Percentiles rank a stretch among this genome's conserved stretches.
These are phyloP conservation scores for Stereum hirsutum DNA, from an alignment of 1,284 basidiomycete genomes.

Conservation along the genomic window DNA sequence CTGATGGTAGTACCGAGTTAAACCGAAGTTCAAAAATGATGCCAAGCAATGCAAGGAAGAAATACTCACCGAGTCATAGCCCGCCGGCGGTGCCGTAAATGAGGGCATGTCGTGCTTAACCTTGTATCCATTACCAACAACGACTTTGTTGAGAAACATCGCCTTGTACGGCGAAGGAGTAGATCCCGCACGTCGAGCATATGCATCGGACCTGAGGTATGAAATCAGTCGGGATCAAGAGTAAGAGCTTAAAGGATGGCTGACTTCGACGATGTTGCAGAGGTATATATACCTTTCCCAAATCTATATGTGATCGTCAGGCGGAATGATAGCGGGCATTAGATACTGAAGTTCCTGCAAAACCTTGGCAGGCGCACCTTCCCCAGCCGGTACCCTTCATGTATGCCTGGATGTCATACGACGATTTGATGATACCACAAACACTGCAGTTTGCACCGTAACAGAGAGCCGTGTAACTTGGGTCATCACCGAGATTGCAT, in stretches of 20 bases:
- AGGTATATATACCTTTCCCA: neutral
- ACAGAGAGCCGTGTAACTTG: too few species aligned
- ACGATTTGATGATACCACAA: neutral
- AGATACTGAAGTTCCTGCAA: neutral
- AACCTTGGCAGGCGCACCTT: neutral
- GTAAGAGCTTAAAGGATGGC: neutral
- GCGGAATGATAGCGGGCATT: too few species aligned
- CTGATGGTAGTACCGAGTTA: too few species aligned
- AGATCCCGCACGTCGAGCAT: too few species aligned
- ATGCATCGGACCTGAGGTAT: too few species aligned
- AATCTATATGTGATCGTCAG: neutral
- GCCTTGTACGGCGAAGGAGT: too few species aligned
- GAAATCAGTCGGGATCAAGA: too few species aligned
- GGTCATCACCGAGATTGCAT: too few species aligned
- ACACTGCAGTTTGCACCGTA: neutral
- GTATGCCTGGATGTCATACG: neutral
- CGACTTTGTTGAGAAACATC: neutral
- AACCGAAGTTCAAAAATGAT: too few species aligned
- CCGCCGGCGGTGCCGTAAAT: neutral
- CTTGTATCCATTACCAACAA: neutral
- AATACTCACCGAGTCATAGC: neutral
- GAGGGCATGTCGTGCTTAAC: neutral
- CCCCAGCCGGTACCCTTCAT: neutral
- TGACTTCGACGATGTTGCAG: neutral
- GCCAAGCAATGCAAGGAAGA: neutral